phyloP scores from a whole-genome alignment of 2,329 filamentous ascomycete genomes.

The Fusarium redolens region DNA sequence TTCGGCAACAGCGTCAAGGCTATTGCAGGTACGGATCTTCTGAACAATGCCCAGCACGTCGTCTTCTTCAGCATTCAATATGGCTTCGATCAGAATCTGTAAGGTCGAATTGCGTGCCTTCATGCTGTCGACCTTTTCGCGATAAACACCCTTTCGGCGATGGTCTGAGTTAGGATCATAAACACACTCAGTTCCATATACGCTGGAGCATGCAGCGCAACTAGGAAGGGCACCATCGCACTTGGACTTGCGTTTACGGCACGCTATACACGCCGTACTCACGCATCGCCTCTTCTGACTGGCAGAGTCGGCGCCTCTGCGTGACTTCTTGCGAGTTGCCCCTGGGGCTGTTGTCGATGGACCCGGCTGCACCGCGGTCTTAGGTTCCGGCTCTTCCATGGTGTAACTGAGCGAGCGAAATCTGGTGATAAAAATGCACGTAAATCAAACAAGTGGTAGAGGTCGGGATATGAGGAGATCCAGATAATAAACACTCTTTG shows the following conservation, averaged over 20 bases:
- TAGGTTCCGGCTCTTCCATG: slow-evolving; percentile 38
- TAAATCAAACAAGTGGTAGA: slow-evolving; percentile 1
- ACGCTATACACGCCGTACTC: slow-evolving; percentile 86
- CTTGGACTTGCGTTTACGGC: slow-evolving; percentile 83
- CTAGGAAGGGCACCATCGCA: slow-evolving; percentile 93
- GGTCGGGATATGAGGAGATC: not conserved
- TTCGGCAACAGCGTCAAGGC: slow-evolving; percentile 66
- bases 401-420: slow-evolving; percentile 6
- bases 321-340: slow-evolving; percentile 58
- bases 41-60: slow-evolving; percentile 84
- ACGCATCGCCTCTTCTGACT: slow-evolving; percentile 79
- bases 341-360: slow-evolving; percentile 22
- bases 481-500: not conserved
- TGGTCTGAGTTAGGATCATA: slow-evolving; percentile 98
- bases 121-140: slow-evolving; percentile 88
- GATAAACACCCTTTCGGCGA: slow-evolving; percentile 95
- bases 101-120: slow-evolving; percentile 89
- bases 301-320: slow-evolving; percentile 60
- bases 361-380: slow-evolving; percentile 16
- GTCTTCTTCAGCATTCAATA: slow-evolving; percentile 90
- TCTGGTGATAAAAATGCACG: not conserved
- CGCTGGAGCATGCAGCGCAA: slow-evolving; percentile 94
- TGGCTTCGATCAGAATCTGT: slow-evolving; percentile 91
- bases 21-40: slow-evolving; percentile 88
- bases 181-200: slow-evolving; percentile 89